A percentile compares a stretch with the other conserved stretches of the same genome.
phyloP scores from a whole-genome alignment of 768 basidiomycete species.

The Pluteus cervinus region DNA sequence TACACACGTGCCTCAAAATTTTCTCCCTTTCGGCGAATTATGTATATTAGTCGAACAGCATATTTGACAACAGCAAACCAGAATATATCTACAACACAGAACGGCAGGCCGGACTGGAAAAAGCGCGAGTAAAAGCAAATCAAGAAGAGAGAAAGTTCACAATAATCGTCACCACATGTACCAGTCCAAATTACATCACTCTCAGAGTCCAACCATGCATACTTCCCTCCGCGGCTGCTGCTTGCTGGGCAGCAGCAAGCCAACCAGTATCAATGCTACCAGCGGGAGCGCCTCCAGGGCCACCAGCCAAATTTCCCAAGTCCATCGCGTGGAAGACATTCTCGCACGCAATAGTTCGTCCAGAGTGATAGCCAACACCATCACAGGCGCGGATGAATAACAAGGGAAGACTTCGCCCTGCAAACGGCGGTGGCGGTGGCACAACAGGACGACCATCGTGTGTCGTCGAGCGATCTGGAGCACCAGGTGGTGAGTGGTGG shows the following conservation, averaged over 20 bases:
- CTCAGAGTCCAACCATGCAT: conserved; percentile 74
- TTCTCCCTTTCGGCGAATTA: too few relatives aligned
- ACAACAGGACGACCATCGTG: conserved; percentile 16
- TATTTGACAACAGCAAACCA: too few relatives aligned
- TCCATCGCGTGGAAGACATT: conserved; percentile 72
- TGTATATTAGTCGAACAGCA: too few relatives aligned
- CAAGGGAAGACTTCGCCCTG: conserved; percentile 68
- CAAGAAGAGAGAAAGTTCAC: too few relatives aligned
- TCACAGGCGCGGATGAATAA: conserved; percentile 78
- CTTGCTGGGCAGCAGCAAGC: conserved; percentile 71
- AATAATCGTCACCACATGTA: too few relatives aligned
- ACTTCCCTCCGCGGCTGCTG: conserved; percentile 59
- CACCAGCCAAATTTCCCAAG: conserved; percentile 43
- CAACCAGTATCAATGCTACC: conserved; percentile 56
- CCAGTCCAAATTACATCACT: conserved; percentile 78
- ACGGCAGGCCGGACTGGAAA: too few relatives aligned
- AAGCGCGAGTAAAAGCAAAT: too few relatives aligned
- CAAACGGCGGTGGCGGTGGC: conserved; percentile 47
- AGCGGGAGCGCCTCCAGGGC: conserved; percentile 37
- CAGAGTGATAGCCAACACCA: conserved; percentile 88
- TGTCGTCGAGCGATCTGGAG: conserved; percentile 19
- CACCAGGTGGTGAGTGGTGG: conserved; percentile 26
- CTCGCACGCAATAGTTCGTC: conserved; percentile 77
- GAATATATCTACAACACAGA: too few relatives aligned
- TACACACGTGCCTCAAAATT: too few relatives aligned